A percentile compares a stretch with the other conserved stretches of the same genome.
These are phyloP conservation scores for Diaporthe humulicola DNA, from an alignment of 2,329 filamentous ascomycete genomes.

Conservation along the genomic window DNA sequence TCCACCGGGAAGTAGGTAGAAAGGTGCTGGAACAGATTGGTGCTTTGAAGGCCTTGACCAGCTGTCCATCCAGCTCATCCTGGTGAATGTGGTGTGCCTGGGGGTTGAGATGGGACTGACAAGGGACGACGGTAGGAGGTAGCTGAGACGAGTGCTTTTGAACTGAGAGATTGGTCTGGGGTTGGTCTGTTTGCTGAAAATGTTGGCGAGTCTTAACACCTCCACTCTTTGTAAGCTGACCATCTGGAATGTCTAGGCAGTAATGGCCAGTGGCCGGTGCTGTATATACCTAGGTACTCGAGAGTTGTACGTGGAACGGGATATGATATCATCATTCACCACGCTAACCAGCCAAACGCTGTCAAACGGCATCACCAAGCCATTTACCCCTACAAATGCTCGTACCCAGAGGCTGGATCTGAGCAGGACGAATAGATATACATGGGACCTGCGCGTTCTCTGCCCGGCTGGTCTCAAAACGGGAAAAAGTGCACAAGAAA, in stretches of 20 bases:
- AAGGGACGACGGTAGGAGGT: neutral
- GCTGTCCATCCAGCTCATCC: constrained; percentile 59
- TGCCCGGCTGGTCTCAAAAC: neutral
- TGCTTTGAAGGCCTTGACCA: constrained; percentile 56
- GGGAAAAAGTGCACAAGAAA: neutral
- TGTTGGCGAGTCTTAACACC: neutral
- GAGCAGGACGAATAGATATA: neutral
- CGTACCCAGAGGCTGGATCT: too few species aligned
- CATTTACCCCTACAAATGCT: neutral
- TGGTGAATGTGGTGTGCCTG: constrained; percentile 9
- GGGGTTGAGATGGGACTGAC: neutral
- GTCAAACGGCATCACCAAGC: neutral
- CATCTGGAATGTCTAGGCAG: neutral
- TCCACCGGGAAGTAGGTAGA: constrained; percentile 62
- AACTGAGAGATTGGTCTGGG: neutral
- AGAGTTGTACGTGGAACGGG: neutral
- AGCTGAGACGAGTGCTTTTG: neutral
- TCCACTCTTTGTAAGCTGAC: neutral
- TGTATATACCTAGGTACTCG: too few species aligned
- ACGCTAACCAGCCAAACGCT: neutral
- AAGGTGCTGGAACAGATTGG: constrained; percentile 62
- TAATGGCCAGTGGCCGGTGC: neutral
- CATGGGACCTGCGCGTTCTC: too few species aligned
- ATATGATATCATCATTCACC: constrained; percentile 33
- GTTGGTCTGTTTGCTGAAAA: neutral